These are phyloP conservation scores for Cryphonectria nitschkei DNA, from an alignment of 2,329 filamentous ascomycete genomes.

Conservation along the genomic window DNA sequence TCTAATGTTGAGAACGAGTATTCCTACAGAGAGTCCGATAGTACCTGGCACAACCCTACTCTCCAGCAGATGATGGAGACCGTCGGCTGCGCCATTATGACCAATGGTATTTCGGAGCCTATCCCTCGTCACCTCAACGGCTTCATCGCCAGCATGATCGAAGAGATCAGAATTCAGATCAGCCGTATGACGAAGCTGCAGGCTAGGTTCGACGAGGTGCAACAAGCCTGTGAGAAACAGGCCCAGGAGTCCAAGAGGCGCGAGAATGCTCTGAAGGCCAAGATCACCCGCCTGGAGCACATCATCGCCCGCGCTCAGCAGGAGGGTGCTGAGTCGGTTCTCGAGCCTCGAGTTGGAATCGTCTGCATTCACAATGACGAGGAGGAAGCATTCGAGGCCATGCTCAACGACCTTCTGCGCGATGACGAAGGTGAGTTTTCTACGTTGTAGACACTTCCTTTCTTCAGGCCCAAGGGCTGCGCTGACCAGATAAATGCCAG, in stretches of 20 bases:
- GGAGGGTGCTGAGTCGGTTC: constrained; percentile 22
- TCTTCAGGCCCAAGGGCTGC: not conserved
- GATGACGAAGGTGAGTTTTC: constrained; percentile 20
- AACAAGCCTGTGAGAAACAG: constrained; percentile 20
- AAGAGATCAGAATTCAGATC: constrained; percentile 22
- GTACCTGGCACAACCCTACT: constrained; percentile 28
- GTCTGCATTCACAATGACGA: constrained; percentile 22
- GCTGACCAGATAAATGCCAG: not conserved
- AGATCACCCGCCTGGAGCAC: constrained; percentile 29
- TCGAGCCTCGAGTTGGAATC: constrained; percentile 24
- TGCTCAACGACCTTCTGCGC: constrained; percentile 21
- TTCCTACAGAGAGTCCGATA: constrained; percentile 15
- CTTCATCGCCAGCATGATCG: constrained; percentile 25
- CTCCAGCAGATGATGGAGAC: constrained; percentile 30
- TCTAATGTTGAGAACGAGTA: not conserved
- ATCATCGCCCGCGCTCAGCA: constrained; percentile 25
- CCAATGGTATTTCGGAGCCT: constrained; percentile 24
- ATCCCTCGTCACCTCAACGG: constrained; percentile 30
- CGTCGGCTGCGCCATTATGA: constrained; percentile 24
- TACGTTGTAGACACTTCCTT: not conserved
- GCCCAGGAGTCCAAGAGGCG: constrained; percentile 23
- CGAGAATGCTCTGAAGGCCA: constrained; percentile 24
- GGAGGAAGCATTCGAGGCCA: constrained; percentile 10
- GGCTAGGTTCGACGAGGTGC: not conserved
- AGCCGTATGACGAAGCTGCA: constrained; percentile 7